Evolutionary conservation across 106 monocot species (phyloP), one percentile per base, ranked within the genome.

Genomic region (Vanilla planifolia): DNA sequence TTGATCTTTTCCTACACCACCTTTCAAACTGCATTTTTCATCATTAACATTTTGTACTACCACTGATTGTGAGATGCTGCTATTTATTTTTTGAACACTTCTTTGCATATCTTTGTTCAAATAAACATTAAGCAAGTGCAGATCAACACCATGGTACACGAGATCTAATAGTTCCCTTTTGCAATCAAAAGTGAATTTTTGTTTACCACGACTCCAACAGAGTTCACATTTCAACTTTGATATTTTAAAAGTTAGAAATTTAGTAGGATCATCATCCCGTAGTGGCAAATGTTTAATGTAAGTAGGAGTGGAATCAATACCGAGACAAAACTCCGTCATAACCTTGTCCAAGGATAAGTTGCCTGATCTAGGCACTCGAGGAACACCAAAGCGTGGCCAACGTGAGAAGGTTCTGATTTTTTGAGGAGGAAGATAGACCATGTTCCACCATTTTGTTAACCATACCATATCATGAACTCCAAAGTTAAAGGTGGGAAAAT

Each of bases 281-380:
- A 92, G 48, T 64, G 92, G 77, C 78, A 78, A 68, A 63, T 92
- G 80, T 47, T 78, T 87, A 23, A 92, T 77, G 67, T 77, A 84
- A 55, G 79, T 36, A 65, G 87, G 92, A 55, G 92, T 76, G 41
- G 78, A 71, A 74, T 92, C 87, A 68, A 92, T 32, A 42, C 92
- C 83, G 5, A 92, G 76, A 60, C 75, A 87, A 62, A 74, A 78
- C 42, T 87, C 92, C 10, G 80, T 87, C 87, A 92, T 84, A 24
- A 92, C 92, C 70, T 84, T 92, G 65, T 92, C 92, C 10, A 92
- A 42, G 8, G 92, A 83, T 57, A 92, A 79, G 67, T 92, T 92
- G 24, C 92, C 92, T 55, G 92, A 92, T 70, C 92, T 71, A 30
- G 62, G 36, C 65, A 62, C 77, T 69, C 87, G 80, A 43, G 80